Evolutionary conservation across 768 basidiomycete genomes (phyloP), one percentile per base, ranked within the genome.

Genomic region (Tylopilus balloui): DNA sequence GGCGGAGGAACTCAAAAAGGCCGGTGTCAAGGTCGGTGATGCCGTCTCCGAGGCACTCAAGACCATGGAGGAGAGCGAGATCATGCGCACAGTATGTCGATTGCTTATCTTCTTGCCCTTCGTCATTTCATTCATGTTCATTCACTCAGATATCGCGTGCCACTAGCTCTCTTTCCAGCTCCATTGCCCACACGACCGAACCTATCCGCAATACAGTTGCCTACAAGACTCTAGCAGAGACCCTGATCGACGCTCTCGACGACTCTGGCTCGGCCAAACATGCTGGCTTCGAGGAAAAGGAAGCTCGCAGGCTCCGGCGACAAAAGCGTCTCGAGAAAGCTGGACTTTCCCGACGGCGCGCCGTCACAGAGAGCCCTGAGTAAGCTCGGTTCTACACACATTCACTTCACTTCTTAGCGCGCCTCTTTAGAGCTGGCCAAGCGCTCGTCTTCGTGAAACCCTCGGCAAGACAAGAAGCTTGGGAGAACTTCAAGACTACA

Each of bases 171-270:
- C 82, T 95, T 48, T 92, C 93, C 7, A 81, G 76, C 10, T 88
- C 88, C 6, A 91, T 94, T 41, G 84, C 84, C 40, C 83, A 85
- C 38, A 88, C 92, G 13, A 97, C 96, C 3, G 93, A 95, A 53
- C 95, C 95, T n/a, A 88, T 99, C 52, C 86, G 96, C 36, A 92
- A 96, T 54, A 99, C 95, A 2, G 85, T 81, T 13, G 91, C 95
- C 0, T 99, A 99, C 73, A 96, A 96, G 72, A 75, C 85, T 1
- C 73, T 97, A 7, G 81, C 92, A 1, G 92, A 95, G 38, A 90
- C 90, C 2, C 72, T 99, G 13, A 73, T 92, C 4, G 96, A 99
- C 54, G 91, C 93, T 3, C 76, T 99, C 34, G 93, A 98, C 53
- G 94, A 98, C 67, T 90, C 88, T 48, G 89, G 88, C 4, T 91